Percentiles rank a stretch among this genome's conserved stretches.
Evolutionary conservation across 495 filamentous ascomycete genomes (phyloP).

Genomic region (Aspergillus olivimuriae): DNA sequence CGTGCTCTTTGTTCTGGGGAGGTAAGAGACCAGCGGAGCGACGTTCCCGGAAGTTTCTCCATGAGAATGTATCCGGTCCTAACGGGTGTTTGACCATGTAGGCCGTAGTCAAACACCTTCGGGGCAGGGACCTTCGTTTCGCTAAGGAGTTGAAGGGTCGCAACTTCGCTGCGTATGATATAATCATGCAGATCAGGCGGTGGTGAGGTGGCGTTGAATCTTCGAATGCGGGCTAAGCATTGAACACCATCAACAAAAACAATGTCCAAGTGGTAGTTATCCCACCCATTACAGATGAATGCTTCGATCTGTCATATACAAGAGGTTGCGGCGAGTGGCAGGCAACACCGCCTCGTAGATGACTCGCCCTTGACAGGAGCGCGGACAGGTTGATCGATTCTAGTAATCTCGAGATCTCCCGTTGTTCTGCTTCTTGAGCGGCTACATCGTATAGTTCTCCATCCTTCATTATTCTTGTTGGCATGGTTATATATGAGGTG

Average conservation of each 20-base stretch:
- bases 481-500: not conserved
- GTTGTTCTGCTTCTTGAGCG: conserved; percentile 16
- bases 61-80: conserved; percentile 36
- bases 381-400: conserved; percentile 24
- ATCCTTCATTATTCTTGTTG: conserved; percentile 16
- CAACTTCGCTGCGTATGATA: conserved; percentile 26
- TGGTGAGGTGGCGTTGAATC: conserved; percentile 24
- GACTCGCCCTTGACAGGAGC: conserved; percentile 13
- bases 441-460: conserved; percentile 19
- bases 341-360: conserved; percentile 19
- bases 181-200: conserved; percentile 24
- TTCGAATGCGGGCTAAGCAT: conserved; percentile 23
- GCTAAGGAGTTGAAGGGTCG: conserved; percentile 26
- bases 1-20: conserved; percentile 22
- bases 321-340: conserved; percentile 19
- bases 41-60: conserved; percentile 34
- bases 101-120: conserved; percentile 23
- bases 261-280: conserved; percentile 30
- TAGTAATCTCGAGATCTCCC: conserved; percentile 22
- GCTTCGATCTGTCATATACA: conserved; percentile 20
- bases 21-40: conserved; percentile 23
- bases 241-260: conserved; percentile 21
- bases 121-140: conserved; percentile 23
- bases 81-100: conserved; percentile 25
- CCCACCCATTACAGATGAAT: conserved; percentile 29